These are phyloP conservation scores for Anacardium occidentale DNA, from an alignment of 345 rosid species.

Conservation along the genomic window DNA sequence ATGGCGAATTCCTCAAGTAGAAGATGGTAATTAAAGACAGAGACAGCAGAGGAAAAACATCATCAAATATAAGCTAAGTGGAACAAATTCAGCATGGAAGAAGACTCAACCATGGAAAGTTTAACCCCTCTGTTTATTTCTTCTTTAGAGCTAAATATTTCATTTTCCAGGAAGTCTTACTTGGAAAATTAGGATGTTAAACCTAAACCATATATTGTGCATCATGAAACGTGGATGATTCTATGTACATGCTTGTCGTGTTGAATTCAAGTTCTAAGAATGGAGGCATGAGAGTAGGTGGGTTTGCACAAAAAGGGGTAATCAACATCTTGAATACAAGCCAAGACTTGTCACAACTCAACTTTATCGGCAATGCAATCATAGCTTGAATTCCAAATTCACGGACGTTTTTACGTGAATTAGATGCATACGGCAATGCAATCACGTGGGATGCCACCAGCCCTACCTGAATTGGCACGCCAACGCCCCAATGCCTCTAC, in stretches of 20 bases:
- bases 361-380: too few species aligned
- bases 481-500: neutral
- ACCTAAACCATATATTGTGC: neutral
- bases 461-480: neutral
- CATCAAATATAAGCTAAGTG: too few species aligned
- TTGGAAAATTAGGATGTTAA: neutral
- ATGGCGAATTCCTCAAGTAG: neutral
- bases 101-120: too few species aligned
- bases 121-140: too few species aligned
- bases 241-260: neutral
- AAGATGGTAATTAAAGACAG: neutral
- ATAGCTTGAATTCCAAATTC: too few species aligned
- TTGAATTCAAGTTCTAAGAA: too few species aligned
- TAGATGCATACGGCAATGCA: neutral
- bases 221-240: neutral
- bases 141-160: too few species aligned
- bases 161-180: neutral
- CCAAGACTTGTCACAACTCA: neutral
- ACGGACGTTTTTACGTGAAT: neutral
- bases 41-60: too few species aligned
- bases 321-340: neutral
- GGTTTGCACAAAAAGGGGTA: neutral
- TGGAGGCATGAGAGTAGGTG: neutral
- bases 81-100: too few species aligned
- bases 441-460: neutral